Evolutionary conservation across 208 protist species (phyloP).

Genomic region (Leishmania aethiopica): DNA sequence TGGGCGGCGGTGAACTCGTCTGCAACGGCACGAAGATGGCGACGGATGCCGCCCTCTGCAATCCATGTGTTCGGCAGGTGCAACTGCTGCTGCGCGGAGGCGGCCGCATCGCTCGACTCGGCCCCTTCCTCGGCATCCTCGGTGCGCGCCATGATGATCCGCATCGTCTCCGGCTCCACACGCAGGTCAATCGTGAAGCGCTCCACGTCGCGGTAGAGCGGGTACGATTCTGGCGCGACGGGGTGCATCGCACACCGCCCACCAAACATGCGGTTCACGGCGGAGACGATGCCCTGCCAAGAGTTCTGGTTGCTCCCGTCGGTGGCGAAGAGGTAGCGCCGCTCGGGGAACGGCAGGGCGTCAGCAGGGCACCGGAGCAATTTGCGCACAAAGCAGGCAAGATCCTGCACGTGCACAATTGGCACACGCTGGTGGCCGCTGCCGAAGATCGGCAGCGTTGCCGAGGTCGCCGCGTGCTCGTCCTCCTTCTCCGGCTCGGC

Average conservation of each 20-base stretch:
- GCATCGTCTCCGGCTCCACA: constrained; percentile 73
- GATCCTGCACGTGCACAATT: constrained; percentile 92
- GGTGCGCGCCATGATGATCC: constrained; percentile 68
- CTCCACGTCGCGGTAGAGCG: constrained; percentile 83
- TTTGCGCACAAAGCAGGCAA: constrained; percentile 81
- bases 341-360: constrained; percentile 63
- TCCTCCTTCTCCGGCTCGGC: constrained; percentile 19
- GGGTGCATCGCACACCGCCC: constrained; percentile 39
- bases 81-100: constrained; percentile 3
- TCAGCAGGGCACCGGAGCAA: constrained; percentile 53
- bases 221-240: constrained; percentile 58
- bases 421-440: constrained; percentile 88
- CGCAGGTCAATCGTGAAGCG: constrained; percentile 89
- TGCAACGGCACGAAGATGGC: constrained; percentile 65
- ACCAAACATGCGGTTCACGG: constrained; percentile 86
- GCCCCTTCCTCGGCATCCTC: constrained; percentile 40
- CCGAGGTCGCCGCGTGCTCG: constrained; percentile 1
- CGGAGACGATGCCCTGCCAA: constrained; percentile 67
- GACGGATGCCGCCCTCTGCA: constrained; percentile 74
- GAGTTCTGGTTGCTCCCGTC: constrained; percentile 71
- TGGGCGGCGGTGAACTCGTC: constrained; percentile 78
- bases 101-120: constrained; percentile 9
- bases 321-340: constrained; percentile 89
- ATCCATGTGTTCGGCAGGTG: constrained; percentile 60
- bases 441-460: constrained; percentile 85